A percentile compares a stretch with the other conserved stretches of the same genome.
phyloP scores from a whole-genome alignment of 805 yeast genomes.

The Hanseniaspora taiwanica region DNA sequence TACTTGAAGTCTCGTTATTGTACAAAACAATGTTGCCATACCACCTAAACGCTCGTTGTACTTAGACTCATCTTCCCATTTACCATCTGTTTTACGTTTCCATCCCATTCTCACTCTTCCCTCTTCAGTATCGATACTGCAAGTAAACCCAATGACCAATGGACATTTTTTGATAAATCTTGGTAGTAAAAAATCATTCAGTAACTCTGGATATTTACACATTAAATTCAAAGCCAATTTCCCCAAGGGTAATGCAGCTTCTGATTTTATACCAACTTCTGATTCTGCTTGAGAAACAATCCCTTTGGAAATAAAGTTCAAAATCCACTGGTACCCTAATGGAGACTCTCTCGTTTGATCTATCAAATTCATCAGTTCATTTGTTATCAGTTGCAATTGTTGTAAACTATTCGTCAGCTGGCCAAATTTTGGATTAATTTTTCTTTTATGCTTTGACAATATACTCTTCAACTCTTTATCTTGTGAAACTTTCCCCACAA shows the following conservation, averaged over 20 bases:
- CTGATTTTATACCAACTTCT: constrained; percentile 70
- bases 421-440: constrained; percentile 81
- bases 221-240: constrained; percentile 45
- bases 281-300: constrained; percentile 85
- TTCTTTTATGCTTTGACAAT: constrained; percentile 52
- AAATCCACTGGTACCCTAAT: constrained; percentile 54
- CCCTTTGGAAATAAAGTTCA: constrained; percentile 77
- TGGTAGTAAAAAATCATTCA: constrained; percentile 38
- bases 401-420: constrained; percentile 63
- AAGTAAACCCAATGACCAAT: constrained; percentile 66
- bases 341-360: constrained; percentile 33
- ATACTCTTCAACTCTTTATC: constrained; percentile 40
- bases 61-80: constrained; percentile 41
- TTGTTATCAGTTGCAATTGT: constrained; percentile 42
- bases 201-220: constrained; percentile 29
- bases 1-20: constrained; percentile 44
- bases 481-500: constrained; percentile 42
- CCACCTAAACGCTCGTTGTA: constrained; percentile 85
- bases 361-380: constrained; percentile 39
- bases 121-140: constrained; percentile 63
- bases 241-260: constrained; percentile 70
- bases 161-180: constrained; percentile 90
- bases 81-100: constrained; percentile 32
- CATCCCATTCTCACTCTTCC: constrained; percentile 85
- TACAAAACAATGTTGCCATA: constrained; percentile 67